Conservation (phyloP, 106 monocot species). For the Dendrobium officinale region DNA sequence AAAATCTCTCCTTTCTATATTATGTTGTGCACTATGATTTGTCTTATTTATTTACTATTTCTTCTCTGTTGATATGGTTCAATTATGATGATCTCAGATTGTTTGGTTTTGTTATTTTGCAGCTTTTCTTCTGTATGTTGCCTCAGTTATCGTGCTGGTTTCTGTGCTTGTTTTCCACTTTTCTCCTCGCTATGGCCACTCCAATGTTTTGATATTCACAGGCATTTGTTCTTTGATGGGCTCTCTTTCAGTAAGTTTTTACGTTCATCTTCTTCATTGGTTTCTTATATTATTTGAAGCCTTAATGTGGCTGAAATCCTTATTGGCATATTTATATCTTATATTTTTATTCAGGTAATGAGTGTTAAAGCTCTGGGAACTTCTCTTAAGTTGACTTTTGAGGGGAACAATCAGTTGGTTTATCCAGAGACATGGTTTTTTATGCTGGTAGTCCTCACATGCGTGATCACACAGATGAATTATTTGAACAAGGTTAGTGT, state of each 20-base stretch:
- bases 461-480: slow-evolving; percentile 66
- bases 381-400: slow-evolving; percentile 56
- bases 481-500: slow-evolving; percentile 66
- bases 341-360: slow-evolving; percentile 46
- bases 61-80: background rate
- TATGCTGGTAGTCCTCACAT: slow-evolving; percentile 40
- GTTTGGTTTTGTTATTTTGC: slow-evolving; percentile 22
- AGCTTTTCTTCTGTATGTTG: slow-evolving; percentile 80
- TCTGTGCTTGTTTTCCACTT: slow-evolving; percentile 67
- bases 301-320: background rate
- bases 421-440: slow-evolving; percentile 67
- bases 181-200: slow-evolving; percentile 58
- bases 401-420: slow-evolving; percentile 42
- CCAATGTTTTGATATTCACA: slow-evolving; percentile 60
- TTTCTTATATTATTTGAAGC: background rate
- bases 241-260: slow-evolving; percentile 56
- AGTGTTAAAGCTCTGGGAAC: slow-evolving; percentile 68
- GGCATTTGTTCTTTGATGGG: slow-evolving; percentile 86
- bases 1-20: background rate
- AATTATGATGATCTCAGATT: background rate
- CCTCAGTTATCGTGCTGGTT: slow-evolving; percentile 56
- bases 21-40: background rate
- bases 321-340: background rate
- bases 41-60: background rate
- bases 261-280: background rate